Evolutionary conservation across 1,139 yeast genomes (phyloP), one percentile per base, ranked within the genome.

Genomic region (Lizanozyma gosingica): DNA sequence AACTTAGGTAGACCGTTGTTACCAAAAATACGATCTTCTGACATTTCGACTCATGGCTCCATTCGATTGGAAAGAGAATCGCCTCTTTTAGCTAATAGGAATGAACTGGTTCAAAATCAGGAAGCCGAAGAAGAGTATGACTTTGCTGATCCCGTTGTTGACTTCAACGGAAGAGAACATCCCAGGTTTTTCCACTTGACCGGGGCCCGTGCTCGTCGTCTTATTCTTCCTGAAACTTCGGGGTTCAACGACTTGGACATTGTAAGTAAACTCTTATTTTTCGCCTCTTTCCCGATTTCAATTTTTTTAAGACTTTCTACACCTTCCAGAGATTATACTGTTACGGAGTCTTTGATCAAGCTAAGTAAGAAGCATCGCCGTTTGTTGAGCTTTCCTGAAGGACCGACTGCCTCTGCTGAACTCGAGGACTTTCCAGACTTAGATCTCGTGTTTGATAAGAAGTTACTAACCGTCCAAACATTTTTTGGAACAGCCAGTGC

Each of bases 251-350:
- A 45, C 1, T 40, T 35, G 17, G 43, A 42, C 18, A 8, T 50
- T 1, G 11, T 39, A 3, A 44, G 44, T 27, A 54, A 53, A 43
- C 14, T 59, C 4, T 52, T 59, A 38, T 54, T 56, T 3, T 36
- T 68, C 2, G 38, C 68, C n/a, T 51, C 71, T 4, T 42, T 71
- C 1, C 81, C 81, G 1, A 55, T 74, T 1, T 62, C 71, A 1
- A 45, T 73, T 1, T 36, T 73, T 2, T 57, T 78, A 15, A 62
- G 75, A 16, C 35, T 73, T 3, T 66, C 80, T 1, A 62, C 71
- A 1, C 83, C 84, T 1, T 79, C 76, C 1, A 42, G 65, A 35
- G 62, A 61, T 35, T 53, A 55, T 27, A 32, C 49, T 1, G 39
- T 47, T 4, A 42, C 54, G 18, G 36, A 16, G n/a, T 38, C 16